Base-by-base conservation (phyloP, 2,329 filamentous ascomycete genomes). In the Alternaria ethzedia region DNA sequence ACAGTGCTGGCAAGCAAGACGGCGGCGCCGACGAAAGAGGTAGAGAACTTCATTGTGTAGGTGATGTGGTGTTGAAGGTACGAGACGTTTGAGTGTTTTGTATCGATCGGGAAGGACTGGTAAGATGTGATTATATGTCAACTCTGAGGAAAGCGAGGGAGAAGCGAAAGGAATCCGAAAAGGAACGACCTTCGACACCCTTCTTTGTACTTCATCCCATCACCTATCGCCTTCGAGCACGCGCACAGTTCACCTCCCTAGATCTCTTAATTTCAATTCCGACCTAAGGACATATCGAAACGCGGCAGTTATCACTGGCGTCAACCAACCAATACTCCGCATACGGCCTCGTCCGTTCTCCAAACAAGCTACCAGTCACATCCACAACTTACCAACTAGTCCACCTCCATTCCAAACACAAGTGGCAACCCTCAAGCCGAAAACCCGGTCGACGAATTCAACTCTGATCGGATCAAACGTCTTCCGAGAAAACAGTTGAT, bases 1-100 rank as follows among this genome's bases (percentile, higher is more conserved):
- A 51, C 51, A 26, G 45, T 60, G 57, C 57, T 45, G n/a, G 50
- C 30, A 13, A 57, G 50, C 30, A 63, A 15, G 20, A 50, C 15
- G 12, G 45, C 32, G 2, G 47, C 21, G 21, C 41, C 20, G 56
- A 54, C 10, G 32, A 59, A 3, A n/a, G 57, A 10, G 13, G 26
- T 17, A 5, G 45, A 45, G 45, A 55, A 51, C 28, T 21, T 63
- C 61, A 63, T 63, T 12, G 28, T 47, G 17, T 8, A 32, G 6
- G 20, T 12, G 5, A 7, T 25, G 1, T 17, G 5, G 10, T 17
- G n/a, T 30, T 28, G 23, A 17, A 41, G 36, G 36, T 41, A 10
- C 4, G 36, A 41, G 36, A 17, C 1, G 36, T 41, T 41, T 41
- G n/a, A 17, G n/a, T 3, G 0, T 41, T 41, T 41, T 17, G 15